These are phyloP conservation scores for Amyloporia xantha DNA, from an alignment of 768 basidiomycete genomes.

Conservation along the genomic window DNA sequence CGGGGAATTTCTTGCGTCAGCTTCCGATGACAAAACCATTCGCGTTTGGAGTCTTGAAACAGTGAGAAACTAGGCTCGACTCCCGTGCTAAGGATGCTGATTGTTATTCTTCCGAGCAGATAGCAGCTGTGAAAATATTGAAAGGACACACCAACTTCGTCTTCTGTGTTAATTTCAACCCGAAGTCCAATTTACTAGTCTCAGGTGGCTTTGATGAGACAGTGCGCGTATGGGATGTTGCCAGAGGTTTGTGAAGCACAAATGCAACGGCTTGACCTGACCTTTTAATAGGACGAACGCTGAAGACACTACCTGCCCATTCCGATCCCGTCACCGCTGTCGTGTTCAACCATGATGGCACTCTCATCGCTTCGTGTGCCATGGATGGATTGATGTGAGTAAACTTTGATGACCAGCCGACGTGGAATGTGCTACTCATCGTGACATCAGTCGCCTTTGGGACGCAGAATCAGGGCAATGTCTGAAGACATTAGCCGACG, in stretches of 20 bases:
- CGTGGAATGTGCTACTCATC: neutral
- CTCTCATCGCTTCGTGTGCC: slow-evolving; percentile 87
- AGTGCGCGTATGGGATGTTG: slow-evolving; percentile 94
- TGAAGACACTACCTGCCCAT: slow-evolving; percentile 90
- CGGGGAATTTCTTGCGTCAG: slow-evolving; percentile 78
- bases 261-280: neutral
- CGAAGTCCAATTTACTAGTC: slow-evolving; percentile 82
- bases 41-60: slow-evolving; percentile 76
- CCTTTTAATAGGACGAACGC: slow-evolving; percentile 53
- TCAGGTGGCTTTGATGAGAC: slow-evolving; percentile 96
- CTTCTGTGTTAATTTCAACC: slow-evolving; percentile 90
- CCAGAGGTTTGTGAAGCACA: slow-evolving; percentile 52
- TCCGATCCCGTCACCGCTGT: slow-evolving; percentile 96
- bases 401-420: neutral
- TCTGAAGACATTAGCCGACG: slow-evolving; percentile 93
- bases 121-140: slow-evolving; percentile 56
- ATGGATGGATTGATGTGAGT: slow-evolving; percentile 96
- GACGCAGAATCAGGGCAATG: slow-evolving; percentile 97
- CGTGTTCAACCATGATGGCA: slow-evolving; percentile 91
- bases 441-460: slow-evolving; percentile 78
- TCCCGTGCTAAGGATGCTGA: neutral
- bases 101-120: slow-evolving; percentile 31
- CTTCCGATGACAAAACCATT: slow-evolving; percentile 89
- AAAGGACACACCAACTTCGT: slow-evolving; percentile 91
- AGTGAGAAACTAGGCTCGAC: slow-evolving; percentile 26